Evolutionary conservation across 2,329 filamentous ascomycete genomes (phyloP).

Genomic region (Penicillium rolfsii): DNA sequence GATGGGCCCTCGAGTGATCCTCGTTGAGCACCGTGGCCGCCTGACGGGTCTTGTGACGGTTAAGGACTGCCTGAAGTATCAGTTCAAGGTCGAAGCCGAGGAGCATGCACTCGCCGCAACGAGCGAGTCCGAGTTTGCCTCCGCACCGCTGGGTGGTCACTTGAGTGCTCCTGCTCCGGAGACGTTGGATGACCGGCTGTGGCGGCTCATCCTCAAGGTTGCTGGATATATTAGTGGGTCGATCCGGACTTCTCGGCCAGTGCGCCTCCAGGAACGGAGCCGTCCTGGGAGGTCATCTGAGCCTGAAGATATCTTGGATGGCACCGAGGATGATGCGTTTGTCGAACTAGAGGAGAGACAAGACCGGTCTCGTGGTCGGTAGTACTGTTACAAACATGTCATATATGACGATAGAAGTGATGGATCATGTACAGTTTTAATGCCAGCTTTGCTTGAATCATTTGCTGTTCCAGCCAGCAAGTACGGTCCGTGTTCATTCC

Average conservation of each 20-base stretch:
- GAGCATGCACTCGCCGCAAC: constrained; percentile 61
- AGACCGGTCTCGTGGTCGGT: constrained; percentile 15
- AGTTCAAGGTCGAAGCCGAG: constrained; percentile 91
- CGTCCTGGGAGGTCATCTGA: constrained; percentile 26
- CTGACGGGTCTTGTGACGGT: constrained; percentile 87
- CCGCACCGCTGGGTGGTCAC: constrained; percentile 28
- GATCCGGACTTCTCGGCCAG: constrained; percentile 18
- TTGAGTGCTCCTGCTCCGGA: constrained; percentile 25
- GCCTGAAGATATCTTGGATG: constrained; percentile 52
- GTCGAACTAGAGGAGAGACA: constrained; percentile 51
- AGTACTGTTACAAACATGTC: constrained; percentile 15
- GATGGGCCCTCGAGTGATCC: constrained; percentile 89
- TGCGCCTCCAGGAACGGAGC: constrained; percentile 21
- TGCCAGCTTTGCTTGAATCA: background rate
- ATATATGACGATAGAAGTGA: constrained; percentile 20
- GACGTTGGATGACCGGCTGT: constrained; percentile 42
- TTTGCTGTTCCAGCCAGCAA: background rate
- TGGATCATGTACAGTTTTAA: constrained; percentile 1
- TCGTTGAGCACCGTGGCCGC: constrained; percentile 86
- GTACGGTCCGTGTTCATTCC: background rate
- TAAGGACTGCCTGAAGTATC: constrained; percentile 95
- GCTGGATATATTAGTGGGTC: constrained; percentile 24
- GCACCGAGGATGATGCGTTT: constrained; percentile 54
- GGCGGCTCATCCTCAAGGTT: constrained; percentile 42
- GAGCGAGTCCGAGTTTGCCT: constrained; percentile 27